Percentiles rank a stretch among this genome's conserved stretches.
Conservation (phyloP, 202 grass and related monocot genomes). For the Schoenoplectus triqueter region DNA sequence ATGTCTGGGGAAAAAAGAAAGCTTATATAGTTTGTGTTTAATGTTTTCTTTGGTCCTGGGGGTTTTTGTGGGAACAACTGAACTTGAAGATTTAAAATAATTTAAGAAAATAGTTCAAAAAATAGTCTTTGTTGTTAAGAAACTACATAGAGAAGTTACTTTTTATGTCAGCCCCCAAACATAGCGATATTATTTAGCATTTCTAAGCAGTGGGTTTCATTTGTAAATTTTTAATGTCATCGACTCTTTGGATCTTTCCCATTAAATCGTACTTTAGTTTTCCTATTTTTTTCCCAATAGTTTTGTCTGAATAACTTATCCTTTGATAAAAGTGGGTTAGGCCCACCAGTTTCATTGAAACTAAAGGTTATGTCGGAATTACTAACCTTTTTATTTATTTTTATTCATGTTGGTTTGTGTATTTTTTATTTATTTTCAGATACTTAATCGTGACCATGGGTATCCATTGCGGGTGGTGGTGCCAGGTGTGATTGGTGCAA, state of each 20-base stretch:
- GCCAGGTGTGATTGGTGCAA: constrained; percentile 91
- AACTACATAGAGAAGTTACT: background rate
- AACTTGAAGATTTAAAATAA: background rate
- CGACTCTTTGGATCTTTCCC: background rate
- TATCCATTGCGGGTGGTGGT: constrained; percentile 88
- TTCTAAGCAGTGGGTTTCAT: background rate
- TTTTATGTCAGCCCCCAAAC: background rate
- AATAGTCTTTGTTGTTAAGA: background rate
- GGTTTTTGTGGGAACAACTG: background rate
- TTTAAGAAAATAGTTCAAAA: constrained; percentile 7
- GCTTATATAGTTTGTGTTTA: constrained; percentile 4
- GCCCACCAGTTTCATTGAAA: no score
- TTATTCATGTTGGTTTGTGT: background rate
- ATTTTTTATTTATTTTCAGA: constrained; percentile 49
- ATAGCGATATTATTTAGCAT: background rate
- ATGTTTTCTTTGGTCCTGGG: background rate
- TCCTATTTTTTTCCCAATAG: background rate
- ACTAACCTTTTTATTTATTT: background rate
- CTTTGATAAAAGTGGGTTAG: no score
- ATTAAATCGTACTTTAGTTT: background rate
- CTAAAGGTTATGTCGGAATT: background rate
- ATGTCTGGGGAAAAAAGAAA: constrained; percentile 26
- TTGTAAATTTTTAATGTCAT: background rate
- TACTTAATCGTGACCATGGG: constrained; percentile 89
- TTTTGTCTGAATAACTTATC: no score